Evolutionary conservation across 2,329 filamentous ascomycete genomes (phyloP), one percentile per base, ranked within the genome.

Genomic region (Aspergillus latus): DNA sequence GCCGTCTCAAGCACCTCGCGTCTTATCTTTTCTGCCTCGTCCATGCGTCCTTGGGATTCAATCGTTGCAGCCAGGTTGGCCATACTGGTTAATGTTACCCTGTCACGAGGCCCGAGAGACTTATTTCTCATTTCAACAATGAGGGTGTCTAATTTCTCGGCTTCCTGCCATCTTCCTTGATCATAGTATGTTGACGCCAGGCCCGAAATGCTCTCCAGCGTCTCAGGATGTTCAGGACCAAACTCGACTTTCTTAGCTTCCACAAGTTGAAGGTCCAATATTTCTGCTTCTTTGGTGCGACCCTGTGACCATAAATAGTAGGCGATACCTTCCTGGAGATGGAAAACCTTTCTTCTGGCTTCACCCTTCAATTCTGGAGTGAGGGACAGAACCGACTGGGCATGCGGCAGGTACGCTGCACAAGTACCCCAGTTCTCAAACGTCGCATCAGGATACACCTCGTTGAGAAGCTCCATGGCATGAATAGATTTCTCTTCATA

Each of bases 71-170:
- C 64, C 7, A 68, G 56, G 43, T 58, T 59, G 15, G 21, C 28
- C 47, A 64, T 62, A 40, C 54, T 62, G 3, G 36, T 64, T n/a
- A 67, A 46, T 2, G 62, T 67, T 15, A 49, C n/a, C 0, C 49
- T 45, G 53, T 66, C 58, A 11, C 62, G 58, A 2, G 49, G 34
- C 1, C 63, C 64, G 0, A 65, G 45, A 2, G 51, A 3, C 16
- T 36, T 52, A 7, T 13, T 50, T 10, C 40, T 46, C 3, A 9
- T 5, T 0, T 37, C 47, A 34, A 57, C 10, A 13, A 54, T 15
- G 6, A 45, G 32, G 1, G 15, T 29, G 8, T 60, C 43, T 4
- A 62, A 15, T 5, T 54, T 16, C 13, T 59, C 52, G 1, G 56
- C 47, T 51, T 61, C 58, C 3, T 43, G 2, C 49, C 50, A 60